Evolutionary conservation across 1,284 basidiomycete genomes (phyloP).

Genomic region (Marasmius tenuissimus): DNA sequence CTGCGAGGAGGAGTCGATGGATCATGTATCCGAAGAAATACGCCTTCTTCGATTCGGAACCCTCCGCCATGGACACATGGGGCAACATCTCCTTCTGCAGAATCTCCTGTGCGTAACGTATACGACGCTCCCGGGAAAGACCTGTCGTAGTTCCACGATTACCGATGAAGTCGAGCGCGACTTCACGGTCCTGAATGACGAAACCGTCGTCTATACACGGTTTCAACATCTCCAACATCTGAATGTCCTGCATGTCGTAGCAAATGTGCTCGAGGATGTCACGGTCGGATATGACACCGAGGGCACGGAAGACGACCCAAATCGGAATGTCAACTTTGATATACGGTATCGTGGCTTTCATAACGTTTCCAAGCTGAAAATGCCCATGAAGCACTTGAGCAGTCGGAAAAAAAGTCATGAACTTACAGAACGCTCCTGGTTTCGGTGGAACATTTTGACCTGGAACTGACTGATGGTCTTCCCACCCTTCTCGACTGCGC

Average conservation of each 20-base stretch:
- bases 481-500: slow-evolving; percentile 97
- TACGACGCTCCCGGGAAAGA: slow-evolving; percentile 88
- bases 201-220: slow-evolving; percentile 99
- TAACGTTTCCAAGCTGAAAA: slow-evolving; percentile 82
- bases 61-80: slow-evolving; percentile 95
- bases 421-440: slow-evolving; percentile 83
- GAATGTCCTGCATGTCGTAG: slow-evolving; percentile 94
- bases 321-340: slow-evolving; percentile 99
- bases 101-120: slow-evolving; percentile 97
- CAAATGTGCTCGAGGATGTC: slow-evolving; percentile 99
- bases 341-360: slow-evolving; percentile 97
- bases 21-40: slow-evolving; percentile 99
- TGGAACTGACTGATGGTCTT: slow-evolving; percentile 99
- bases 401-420: slow-evolving; percentile 7
- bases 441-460: slow-evolving; percentile 94
- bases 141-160: slow-evolving; percentile 96
- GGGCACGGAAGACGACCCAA: slow-evolving; percentile 97
- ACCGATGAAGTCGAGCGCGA: slow-evolving; percentile 97
- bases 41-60: slow-evolving; percentile 97
- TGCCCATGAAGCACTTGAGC: slow-evolving; percentile 4
- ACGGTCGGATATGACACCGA: slow-evolving; percentile 96
- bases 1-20: slow-evolving; percentile 91
- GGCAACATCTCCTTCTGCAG: slow-evolving; percentile 99
- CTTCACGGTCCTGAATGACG: slow-evolving; percentile 96
- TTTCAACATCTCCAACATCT: slow-evolving; percentile 98